Conservation (phyloP, 2,329 filamentous ascomycete genomes). For the Colletotrichum orchidophilum region DNA sequence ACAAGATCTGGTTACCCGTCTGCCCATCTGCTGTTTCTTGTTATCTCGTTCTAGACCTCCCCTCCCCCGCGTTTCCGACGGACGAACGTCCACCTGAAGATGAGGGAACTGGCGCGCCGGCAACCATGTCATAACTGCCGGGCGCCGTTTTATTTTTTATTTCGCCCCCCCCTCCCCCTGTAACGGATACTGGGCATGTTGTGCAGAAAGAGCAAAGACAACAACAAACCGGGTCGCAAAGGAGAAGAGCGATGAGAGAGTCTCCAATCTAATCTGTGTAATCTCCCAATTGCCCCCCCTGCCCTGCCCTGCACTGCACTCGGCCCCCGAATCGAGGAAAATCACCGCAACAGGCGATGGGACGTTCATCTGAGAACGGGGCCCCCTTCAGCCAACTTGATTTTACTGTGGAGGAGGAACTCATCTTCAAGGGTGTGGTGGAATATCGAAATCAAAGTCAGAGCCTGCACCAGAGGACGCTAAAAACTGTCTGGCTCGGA, state of each 20-base stretch:
- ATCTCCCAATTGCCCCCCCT: conserved; percentile 15
- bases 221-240: neutral
- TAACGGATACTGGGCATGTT: neutral
- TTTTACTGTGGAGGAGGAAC: conserved; percentile 27
- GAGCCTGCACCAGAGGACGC: neutral
- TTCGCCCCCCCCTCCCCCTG: no score
- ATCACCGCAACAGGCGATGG: conserved; percentile 10
- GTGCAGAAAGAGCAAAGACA: neutral
- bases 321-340: conserved; percentile 15
- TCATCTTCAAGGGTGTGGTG: conserved; percentile 1
- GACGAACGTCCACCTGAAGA: conserved; percentile 3
- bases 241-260: neutral
- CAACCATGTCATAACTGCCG: neutral
- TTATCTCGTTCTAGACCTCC: neutral
- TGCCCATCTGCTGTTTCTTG: neutral
- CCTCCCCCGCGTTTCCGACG: neutral
- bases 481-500: neutral
- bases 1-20: conserved; percentile 8
- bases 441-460: neutral
- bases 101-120: neutral
- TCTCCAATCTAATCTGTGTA: conserved; percentile 15
- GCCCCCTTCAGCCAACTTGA: conserved; percentile 8
- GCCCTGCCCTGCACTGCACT: neutral
- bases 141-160: neutral
- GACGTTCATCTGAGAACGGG: conserved; percentile 10